phyloP scores from a whole-genome alignment of 2,329 filamentous ascomycete species.

The Rhinocladiella similis region DNA sequence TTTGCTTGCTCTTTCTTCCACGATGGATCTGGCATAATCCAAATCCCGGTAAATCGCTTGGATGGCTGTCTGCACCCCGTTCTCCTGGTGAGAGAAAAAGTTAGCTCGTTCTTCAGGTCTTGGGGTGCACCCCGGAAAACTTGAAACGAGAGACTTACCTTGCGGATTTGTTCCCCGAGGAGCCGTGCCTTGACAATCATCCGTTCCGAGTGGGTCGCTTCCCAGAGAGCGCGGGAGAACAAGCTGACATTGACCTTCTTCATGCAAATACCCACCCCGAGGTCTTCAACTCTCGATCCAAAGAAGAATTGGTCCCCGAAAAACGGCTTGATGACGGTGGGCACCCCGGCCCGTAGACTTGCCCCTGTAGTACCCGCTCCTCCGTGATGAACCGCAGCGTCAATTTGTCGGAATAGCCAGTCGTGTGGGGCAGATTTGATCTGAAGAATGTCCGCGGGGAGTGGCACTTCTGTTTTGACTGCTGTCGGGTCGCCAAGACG shows the following conservation, averaged over 20 bases:
- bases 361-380: constrained; percentile 94
- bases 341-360: constrained; percentile 83
- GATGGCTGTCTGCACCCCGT: constrained; percentile 86
- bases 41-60: constrained; percentile 92
- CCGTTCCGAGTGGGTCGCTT: constrained; percentile 82
- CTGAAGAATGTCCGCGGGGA: constrained; percentile 78
- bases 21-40: constrained; percentile 84
- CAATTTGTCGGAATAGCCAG: constrained; percentile 92
- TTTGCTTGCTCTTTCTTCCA: constrained; percentile 58
- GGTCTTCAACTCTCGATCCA: constrained; percentile 81
- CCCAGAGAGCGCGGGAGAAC: constrained; percentile 85
- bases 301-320: constrained; percentile 99
- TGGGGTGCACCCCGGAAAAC: too few relatives aligned
- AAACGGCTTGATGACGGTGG: constrained; percentile 93
- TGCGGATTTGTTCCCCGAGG: constrained; percentile 83
- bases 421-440: constrained; percentile 93
- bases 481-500: constrained; percentile 63
- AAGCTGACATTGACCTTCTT: constrained; percentile 85
- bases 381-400: constrained; percentile 91
- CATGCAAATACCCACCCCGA: constrained; percentile 87
- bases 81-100: constrained; percentile 62
- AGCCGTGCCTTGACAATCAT: constrained; percentile 86
- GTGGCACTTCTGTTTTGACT: constrained; percentile 63
- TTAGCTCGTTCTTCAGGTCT: constrained; percentile 28
- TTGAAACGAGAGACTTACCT: constrained; percentile 54